A percentile compares a stretch with the other conserved stretches of the same genome.
phyloP scores from a whole-genome alignment of 169 alveolate species.

The Pseudocohnilembus persalinus region DNA sequence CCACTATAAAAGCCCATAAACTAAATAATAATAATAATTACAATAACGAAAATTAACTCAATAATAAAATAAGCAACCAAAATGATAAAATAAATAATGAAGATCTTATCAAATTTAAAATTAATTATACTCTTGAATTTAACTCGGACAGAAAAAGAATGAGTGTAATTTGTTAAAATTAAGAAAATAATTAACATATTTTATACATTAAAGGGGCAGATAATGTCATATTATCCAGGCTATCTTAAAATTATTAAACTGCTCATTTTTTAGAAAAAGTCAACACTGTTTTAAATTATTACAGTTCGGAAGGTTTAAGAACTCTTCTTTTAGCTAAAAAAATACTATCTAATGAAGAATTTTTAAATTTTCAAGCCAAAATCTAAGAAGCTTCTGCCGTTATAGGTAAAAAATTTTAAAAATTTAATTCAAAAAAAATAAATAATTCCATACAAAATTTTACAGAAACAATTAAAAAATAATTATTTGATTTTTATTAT shows the following conservation, averaged over 20 bases:
- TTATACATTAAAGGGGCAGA: constrained; percentile 71
- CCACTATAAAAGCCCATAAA: constrained; percentile 21
- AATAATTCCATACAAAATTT: too few species aligned
- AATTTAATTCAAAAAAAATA: too few species aligned
- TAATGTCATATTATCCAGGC: constrained; percentile 36
- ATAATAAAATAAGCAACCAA: too few species aligned
- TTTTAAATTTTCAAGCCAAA: constrained; percentile 28
- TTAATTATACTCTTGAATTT: constrained; percentile 52
- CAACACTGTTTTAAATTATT: too few species aligned
- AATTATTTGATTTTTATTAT: too few species aligned
- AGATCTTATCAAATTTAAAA: constrained; percentile 12
- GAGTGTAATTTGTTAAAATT: constrained; percentile 68
- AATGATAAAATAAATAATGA: too few species aligned
- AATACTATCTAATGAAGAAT: constrained; percentile 55
- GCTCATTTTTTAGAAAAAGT: too few species aligned
- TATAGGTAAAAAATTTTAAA: too few species aligned
- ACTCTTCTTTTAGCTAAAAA: constrained; percentile 76
- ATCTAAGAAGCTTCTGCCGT: constrained; percentile 49
- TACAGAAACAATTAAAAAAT: too few species aligned
- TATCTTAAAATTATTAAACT: neutral
- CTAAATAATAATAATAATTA: too few species aligned
- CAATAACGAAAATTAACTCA: too few species aligned
- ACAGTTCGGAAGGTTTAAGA: constrained; percentile 74
- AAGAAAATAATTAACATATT: constrained; percentile 3
- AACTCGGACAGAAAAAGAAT: constrained; percentile 74